These are phyloP conservation scores for Obba rivulosa DNA, from an alignment of 768 basidiomycete species.

Conservation along the genomic window DNA sequence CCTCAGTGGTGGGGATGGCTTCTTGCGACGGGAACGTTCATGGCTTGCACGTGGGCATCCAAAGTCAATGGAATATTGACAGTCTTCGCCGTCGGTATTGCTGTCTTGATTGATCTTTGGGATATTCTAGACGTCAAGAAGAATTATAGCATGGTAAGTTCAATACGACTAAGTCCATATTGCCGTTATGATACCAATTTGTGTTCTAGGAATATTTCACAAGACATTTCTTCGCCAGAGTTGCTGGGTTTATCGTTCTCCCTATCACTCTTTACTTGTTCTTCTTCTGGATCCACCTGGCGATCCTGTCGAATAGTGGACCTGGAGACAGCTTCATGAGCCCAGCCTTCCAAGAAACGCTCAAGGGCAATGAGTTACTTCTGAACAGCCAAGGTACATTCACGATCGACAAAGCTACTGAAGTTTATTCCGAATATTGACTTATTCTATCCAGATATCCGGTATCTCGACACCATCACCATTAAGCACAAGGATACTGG, in stretches of 20 bases:
- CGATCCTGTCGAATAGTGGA: conserved; percentile 81
- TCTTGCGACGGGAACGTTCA: conserved; percentile 80
- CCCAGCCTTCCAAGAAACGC: conserved; percentile 95
- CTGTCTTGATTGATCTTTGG: conserved; percentile 93
- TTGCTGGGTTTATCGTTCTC: conserved; percentile 78
- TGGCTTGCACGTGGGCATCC: conserved; percentile 95
- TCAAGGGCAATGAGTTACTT: conserved; percentile 86
- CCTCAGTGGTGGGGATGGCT: conserved; percentile 96
- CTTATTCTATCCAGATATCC: conserved; percentile 59
- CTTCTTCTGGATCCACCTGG: conserved; percentile 95
- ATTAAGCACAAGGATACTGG: conserved; percentile 92
- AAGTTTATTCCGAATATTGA: no score
- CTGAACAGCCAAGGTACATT: conserved; percentile 82
- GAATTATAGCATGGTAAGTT: conserved; percentile 67
- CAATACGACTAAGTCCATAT: no score
- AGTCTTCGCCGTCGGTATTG: conserved; percentile 82
- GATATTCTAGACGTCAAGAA: conserved; percentile 82
- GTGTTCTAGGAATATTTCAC: conserved; percentile 75
- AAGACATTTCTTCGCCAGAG: conserved; percentile 84
- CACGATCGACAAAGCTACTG: neutral
- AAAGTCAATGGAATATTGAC: conserved; percentile 97
- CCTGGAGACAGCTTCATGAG: conserved; percentile 97
- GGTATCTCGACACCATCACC: conserved; percentile 85
- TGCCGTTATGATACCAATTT: neutral
- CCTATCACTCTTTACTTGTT: conserved; percentile 88